Base-by-base conservation (phyloP, 257 asterid genomes). In the Nicotiana tomentosiformis region DNA sequence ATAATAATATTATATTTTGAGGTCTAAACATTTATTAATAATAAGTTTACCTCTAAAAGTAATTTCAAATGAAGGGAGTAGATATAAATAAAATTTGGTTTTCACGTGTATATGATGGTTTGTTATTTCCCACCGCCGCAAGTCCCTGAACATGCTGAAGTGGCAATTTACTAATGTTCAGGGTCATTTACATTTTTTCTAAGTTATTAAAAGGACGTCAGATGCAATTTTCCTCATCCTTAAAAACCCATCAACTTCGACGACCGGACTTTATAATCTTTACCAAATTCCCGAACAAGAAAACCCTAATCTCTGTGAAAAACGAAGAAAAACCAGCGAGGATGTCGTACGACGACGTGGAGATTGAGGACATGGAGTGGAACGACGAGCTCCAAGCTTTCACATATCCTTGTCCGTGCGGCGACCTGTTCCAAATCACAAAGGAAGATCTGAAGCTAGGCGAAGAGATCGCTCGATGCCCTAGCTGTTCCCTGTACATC, bases 351-450 rank as follows among this genome's bases (percentile, higher is more conserved):
- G 98, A 95, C 77, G 99, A 95, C 46, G 98, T 95, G 2, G 99
- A 95, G 91, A 95, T 95, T 81, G 99, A 95, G 83, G 98, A 95
- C 84, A 95, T 95, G 99, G 99, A 95, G 89, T 95, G 99, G 99
- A 89, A 92, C 86, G 88, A 95, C 33, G 94, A 90, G 89, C 87
- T 95, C 29, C 83, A 92, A 81, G 88, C 99, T 4, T 95, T 77
- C 88, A 95, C 97, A 0, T 95, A 95, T 81, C 99, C 99, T 1
- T 95, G 99, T 43, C 99, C 98, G 3, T 95, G 99, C 85, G 97
- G 98, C 51, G 99, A 95, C 89, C 90, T 95, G 0, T 95, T 95
- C 83, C 98, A 93, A 85, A 95, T 95, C 18, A 91, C 97, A 10
- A 93, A 89, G 68, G 97, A 95, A 85, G 99, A 95, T 4, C 89